Conservation (phyloP, 139 green algal genomes). For the Pedinophyceae sp. region DNA sequence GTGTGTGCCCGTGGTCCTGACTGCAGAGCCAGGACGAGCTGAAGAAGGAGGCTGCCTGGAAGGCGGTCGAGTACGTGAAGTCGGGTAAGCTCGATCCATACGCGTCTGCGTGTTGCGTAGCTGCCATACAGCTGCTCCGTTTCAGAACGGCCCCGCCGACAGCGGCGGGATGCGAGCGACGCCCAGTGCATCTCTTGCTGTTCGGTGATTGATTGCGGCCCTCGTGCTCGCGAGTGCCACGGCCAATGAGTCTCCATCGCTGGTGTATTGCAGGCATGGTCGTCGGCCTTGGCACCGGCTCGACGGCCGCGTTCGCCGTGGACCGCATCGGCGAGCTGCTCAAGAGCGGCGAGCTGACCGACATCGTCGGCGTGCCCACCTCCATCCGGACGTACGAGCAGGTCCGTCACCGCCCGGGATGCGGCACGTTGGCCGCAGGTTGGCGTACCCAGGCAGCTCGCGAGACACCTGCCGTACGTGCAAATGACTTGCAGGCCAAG, state of each 20-base stretch:
- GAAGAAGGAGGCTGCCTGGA: conserved; percentile 87
- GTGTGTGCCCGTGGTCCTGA: too few species aligned
- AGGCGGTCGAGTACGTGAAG: conserved; percentile 94
- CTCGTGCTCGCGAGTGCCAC: too few species aligned
- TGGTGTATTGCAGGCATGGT: too few species aligned
- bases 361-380: conserved; percentile 93
- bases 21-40: conserved; percentile 85
- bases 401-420: too few species aligned
- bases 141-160: neutral
- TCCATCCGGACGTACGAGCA: conserved; percentile 87
- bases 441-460: too few species aligned
- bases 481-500: neutral
- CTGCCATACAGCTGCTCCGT: too few species aligned
- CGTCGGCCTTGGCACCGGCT: conserved; percentile 91
- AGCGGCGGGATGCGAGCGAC: neutral
- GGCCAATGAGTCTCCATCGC: too few species aligned
- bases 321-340: conserved; percentile 87
- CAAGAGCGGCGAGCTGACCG: conserved; percentile 70
- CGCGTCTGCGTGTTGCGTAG: too few species aligned
- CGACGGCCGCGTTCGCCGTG: conserved; percentile 96
- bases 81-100: conserved; percentile 84
- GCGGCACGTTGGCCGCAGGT: too few species aligned
- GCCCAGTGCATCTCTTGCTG: neutral
- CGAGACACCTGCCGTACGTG: too few species aligned
- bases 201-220: too few species aligned